Evolutionary conservation across 148 eudicot genomes (phyloP), one percentile per base, ranked within the genome.

Genomic region (Vaccinium corymbosum): DNA sequence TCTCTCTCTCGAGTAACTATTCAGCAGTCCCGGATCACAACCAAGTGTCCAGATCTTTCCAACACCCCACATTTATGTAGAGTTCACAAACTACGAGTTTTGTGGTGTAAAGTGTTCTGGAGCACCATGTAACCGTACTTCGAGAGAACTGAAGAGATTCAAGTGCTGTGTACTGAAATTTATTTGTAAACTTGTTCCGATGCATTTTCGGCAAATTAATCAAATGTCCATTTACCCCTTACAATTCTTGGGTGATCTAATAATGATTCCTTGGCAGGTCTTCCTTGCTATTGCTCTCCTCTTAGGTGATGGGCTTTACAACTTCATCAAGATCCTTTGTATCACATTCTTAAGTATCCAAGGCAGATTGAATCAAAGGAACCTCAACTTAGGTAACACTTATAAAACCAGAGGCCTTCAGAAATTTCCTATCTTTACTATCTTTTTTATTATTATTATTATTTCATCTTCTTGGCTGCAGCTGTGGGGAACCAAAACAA

Each of bases 201-300:
- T n/a, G 29, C 70, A 1, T 62, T 8, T 42, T 42, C 46, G 46
- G 46, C 46, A 42, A 42, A 42, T 42, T 42, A 5, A 42, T 42
- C 6, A 42, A 42, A 42, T 42, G 6, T 42, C 46, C 46, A 42
- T 42, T 42, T 42, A 42, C 46, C 46, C 46, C 46, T 42, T 42
- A 42, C 46, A 42, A 42, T 42, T 62, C 14, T 22, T 1, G 5
- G 29, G 29, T 5, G 32, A 64, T 64, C 71, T 55, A 55, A 79
- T 52, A 27, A 1, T 68, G 29, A 66, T 83, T 82, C 29, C 49
- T 66, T 88, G 76, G 88, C 92, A 94, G 95, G 94, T 91, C 35
- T 94, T 94, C 72, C 87, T 94, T 77, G 89, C 98, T 16, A 93
- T 94, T 59, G 92, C 96, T 57, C 94, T 94, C 51, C 89, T 94